Base-by-base conservation (phyloP, 2,329 filamentous ascomycete genomes). In the Epichloe festucae region DNA sequence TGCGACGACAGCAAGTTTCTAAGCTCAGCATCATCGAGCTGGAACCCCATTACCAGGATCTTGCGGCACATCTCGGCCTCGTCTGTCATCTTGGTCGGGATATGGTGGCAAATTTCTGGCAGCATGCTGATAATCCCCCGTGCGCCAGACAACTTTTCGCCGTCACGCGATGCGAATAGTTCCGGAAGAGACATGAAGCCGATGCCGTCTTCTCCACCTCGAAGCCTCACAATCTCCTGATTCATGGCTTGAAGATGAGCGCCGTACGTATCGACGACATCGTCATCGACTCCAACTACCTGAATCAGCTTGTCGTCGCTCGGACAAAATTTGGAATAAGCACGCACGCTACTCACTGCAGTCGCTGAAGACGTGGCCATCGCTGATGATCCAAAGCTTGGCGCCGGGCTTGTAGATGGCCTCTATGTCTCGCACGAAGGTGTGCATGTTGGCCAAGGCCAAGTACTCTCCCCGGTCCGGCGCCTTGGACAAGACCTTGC, bases 231-330 rank as follows among this genome's bases (percentile, higher is more conserved):
- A 51, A 66, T 51, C 49, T 53, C 53, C 7, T 60, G 57, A 49
- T 70, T 70, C 59, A 71, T 67, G 17, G 64, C 62, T 31, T 64
- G 64, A 48, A 73, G 60, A 10, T 62, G 59, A 8, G 58, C 60
- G 40, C 67, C 63, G 53, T 73, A 73, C 8, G 53, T 54, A 44
- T 71, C 68, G 12, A 73, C 70, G 44, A 64, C 62, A 21, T 60
- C 60, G 53, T 74, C 70, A 23, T 72, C 70, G 35, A 72, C 70
- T 8, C 71, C 70, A 41, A 73, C 64, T 66, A 6, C 10, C 38
- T n/a, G 21, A 15, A 8, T 47, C n/a, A 47, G 45, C 21, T 10
- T 10, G 7, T 36, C 14, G 31, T 47, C 15, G 4, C 17, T 14
- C 23, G 27, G 8, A 31, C 14, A 44, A 40, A 5, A 7, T 21